Percentiles rank a stretch among this genome's conserved stretches.
Evolutionary conservation across 306 rosid genomes (phyloP).

Genomic region (Corylus heterophylla): DNA sequence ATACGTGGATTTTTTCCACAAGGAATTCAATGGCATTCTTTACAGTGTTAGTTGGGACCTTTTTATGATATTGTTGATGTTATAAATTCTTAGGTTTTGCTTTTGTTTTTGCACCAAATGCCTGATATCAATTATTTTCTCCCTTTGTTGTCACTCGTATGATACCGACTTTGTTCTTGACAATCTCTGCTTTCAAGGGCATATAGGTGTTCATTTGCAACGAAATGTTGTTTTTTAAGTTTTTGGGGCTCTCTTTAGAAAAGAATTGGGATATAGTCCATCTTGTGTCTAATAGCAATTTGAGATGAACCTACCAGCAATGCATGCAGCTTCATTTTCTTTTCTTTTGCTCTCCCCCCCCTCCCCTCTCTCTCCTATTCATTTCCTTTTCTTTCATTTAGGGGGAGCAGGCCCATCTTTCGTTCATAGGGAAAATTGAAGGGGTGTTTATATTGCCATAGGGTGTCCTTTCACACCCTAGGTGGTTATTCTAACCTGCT

Average conservation of each 20-base stretch:
- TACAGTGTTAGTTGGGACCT: not conserved
- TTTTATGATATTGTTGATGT: not conserved
- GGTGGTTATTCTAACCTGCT: constrained; percentile 1
- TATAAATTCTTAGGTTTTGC: not conserved
- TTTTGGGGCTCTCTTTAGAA: not conserved
- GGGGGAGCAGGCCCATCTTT: not conserved
- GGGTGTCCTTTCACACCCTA: not conserved
- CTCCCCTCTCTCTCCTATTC: no score
- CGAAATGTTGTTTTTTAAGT: not conserved
- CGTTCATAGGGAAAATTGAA: not conserved
- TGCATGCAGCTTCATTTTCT: constrained; percentile 6
- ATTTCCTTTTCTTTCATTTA: no score
- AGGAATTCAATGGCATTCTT: not conserved
- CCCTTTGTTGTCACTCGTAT: not conserved
- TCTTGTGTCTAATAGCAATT: not conserved
- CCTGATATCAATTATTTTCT: not conserved
- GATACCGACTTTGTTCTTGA: not conserved
- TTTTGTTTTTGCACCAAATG: not conserved
- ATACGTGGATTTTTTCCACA: not conserved
- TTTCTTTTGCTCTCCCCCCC: not conserved
- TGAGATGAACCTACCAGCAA: not conserved
- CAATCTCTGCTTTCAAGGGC: not conserved
- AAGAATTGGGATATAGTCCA: not conserved
- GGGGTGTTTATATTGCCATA: not conserved
- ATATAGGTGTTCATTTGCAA: not conserved